phyloP scores from a whole-genome alignment of 768 basidiomycete genomes.

The Trametes cingulata region DNA sequence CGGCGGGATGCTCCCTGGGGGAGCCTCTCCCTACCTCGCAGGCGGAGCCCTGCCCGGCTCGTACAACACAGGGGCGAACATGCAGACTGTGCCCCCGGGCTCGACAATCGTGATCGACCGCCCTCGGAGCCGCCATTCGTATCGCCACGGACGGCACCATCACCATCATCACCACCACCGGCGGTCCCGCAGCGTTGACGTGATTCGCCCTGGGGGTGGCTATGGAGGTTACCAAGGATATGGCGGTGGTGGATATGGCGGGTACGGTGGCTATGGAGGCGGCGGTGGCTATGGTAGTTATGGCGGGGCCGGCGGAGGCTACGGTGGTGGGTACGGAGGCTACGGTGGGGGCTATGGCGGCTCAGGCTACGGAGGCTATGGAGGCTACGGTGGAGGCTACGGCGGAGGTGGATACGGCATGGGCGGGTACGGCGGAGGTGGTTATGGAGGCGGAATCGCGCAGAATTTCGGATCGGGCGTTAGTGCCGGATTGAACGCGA shows the following conservation, averaged over 20 bases:
- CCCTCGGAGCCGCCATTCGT: constrained; percentile 2
- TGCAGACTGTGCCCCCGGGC: neutral
- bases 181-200: neutral
- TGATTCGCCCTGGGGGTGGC: neutral
- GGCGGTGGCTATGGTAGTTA: neutral
- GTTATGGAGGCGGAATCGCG: neutral
- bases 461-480: neutral
- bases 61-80: neutral
- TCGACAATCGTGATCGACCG: constrained; percentile 1
- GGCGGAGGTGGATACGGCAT: neutral
- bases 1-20: neutral
- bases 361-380: neutral
- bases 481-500: neutral
- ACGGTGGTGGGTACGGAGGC: neutral
- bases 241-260: neutral
- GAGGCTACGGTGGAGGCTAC: neutral
- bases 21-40: neutral
- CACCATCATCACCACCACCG: constrained; percentile 2
- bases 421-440: neutral
- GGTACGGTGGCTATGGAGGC: constrained; percentile 8
- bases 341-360: neutral
- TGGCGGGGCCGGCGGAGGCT: neutral
- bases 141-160: constrained; percentile 4
- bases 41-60: neutral
- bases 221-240: neutral